Base-by-base conservation (phyloP, 1,284 basidiomycete species). In the Anthracocystis setariae region DNA sequence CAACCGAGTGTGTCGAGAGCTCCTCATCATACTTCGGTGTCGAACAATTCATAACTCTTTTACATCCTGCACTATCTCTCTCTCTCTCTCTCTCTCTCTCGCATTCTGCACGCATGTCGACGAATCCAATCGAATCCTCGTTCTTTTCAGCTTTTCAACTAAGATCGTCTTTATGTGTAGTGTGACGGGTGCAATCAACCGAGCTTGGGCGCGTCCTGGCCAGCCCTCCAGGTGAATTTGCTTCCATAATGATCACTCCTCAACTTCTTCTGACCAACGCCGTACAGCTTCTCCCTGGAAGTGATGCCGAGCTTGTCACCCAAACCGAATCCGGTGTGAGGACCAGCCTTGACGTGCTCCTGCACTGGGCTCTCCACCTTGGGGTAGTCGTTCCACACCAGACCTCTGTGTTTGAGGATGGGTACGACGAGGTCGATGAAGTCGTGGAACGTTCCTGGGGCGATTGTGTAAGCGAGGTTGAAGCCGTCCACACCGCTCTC, bases 331-430 rank as follows among this genome's bases (percentile, higher is more conserved):
- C 75, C 73, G 1, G 21, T 10, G 17, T 47, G 25, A 0, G 68
- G 56, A 2, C 58, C 65, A 5, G 60, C 56, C 13, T 49, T 56
- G 33, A 58, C 46, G 3, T 37, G n/a, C 15, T 45, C 43, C 10
- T 23, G 13, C 18, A 33, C 12, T 0, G 69, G 48, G 50, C 62
- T 57, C 10, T 46, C n/a, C 1, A 65, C 64, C 2, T 40, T 21
- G 0, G 73, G 73, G 43, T 82, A 82, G 29, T 81, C 77, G 15
- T 9, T 23, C 80, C 80, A 82, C 12, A 80, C 76, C 15, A 75
- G 56, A 8, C 80, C 80, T 5, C 79, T 39, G 44, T 67, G 24
- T 46, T 80, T 72, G 18, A 82, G 54, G 20, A 79, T 65, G 15
- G 80, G 80, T 0, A 80, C 68, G 4, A 81, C 63, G 13, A 77